Conservation (phyloP, 1,139 yeast genomes). For the Kurtzmaniella quercitrusa region DNA sequence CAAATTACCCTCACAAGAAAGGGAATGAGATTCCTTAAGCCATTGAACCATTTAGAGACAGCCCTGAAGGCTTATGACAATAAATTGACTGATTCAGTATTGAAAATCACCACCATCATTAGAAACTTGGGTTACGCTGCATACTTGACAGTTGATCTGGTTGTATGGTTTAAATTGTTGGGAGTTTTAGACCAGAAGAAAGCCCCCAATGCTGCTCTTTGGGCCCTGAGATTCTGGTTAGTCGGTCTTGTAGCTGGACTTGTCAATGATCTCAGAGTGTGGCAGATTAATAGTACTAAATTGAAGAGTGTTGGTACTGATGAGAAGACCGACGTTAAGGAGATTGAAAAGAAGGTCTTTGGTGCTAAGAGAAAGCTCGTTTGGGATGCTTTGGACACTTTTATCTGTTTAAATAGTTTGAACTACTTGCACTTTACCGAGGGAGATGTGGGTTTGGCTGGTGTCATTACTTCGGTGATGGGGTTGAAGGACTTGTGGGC, state of each 20-base stretch:
- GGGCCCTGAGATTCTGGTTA: conserved; percentile 73
- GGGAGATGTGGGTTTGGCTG: conserved; percentile 81
- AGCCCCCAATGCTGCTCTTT: conserved; percentile 33
- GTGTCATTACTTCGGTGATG: conserved; percentile 73
- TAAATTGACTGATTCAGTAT: conserved; percentile 63
- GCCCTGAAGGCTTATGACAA: conserved; percentile 69
- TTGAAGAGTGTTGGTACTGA: conserved; percentile 14
- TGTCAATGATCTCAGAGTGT: conserved; percentile 48
- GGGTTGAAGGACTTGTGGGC: conserved; percentile 77
- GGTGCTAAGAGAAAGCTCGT: conserved; percentile 60
- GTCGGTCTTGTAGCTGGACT: conserved; percentile 65
- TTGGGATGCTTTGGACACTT: conserved; percentile 75
- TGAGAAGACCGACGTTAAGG: conserved; percentile 31
- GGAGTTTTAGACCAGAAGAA: conserved; percentile 34
- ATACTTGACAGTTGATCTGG: conserved; percentile 70
- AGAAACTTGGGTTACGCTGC: conserved; percentile 73
- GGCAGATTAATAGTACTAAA: conserved; percentile 22
- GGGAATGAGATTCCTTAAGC: conserved; percentile 81
- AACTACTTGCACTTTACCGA: conserved; percentile 63
- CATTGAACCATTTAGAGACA: conserved; percentile 66
- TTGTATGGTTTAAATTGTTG: conserved; percentile 63
- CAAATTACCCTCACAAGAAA: conserved; percentile 74
- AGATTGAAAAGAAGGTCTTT: conserved; percentile 29
- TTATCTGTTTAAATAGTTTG: conserved; percentile 72
- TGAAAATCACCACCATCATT: conserved; percentile 54